Evolutionary conservation across 768 basidiomycete species (phyloP).

Genomic region (Lactarius akahatsu): DNA sequence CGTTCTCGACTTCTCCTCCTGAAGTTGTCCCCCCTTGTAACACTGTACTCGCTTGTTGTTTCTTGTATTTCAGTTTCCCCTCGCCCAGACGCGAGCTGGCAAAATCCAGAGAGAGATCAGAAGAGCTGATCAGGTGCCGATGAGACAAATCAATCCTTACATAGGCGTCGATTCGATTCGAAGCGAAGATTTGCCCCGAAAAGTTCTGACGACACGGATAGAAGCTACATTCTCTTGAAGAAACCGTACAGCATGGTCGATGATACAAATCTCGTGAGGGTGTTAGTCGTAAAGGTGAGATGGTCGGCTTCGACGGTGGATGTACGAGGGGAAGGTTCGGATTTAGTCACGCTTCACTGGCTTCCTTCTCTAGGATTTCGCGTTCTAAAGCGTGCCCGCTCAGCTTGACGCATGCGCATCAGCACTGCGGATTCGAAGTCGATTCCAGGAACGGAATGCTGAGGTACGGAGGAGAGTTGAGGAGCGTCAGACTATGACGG

Average conservation of each 20-base stretch:
- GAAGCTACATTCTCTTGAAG: background rate
- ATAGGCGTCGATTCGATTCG: background rate
- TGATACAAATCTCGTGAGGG: background rate
- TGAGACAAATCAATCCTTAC: background rate
- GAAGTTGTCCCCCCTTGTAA: constrained; percentile 19
- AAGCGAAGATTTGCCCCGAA: background rate
- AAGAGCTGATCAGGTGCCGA: background rate
- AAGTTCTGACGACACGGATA: background rate
- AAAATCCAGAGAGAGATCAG: background rate
- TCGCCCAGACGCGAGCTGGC: background rate
- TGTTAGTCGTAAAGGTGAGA: background rate
- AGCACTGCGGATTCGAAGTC: constrained; percentile 82
- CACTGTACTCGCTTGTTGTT: constrained; percentile 14
- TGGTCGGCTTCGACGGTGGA: background rate
- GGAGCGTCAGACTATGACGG: constrained; percentile 14
- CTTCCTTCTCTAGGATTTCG: constrained; percentile 73
- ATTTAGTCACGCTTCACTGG: constrained; percentile 36
- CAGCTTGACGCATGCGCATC: constrained; percentile 78
- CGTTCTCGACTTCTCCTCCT: background rate
- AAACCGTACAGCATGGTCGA: background rate
- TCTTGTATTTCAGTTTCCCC: constrained; percentile 16
- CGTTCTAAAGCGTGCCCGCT: constrained; percentile 75
- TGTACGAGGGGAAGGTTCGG: background rate
- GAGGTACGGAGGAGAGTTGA: constrained; percentile 31
- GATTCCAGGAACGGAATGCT: constrained; percentile 40